phyloP scores from a whole-genome alignment of 2,329 filamentous ascomycete genomes.

The Zymoseptoria passerinii region DNA sequence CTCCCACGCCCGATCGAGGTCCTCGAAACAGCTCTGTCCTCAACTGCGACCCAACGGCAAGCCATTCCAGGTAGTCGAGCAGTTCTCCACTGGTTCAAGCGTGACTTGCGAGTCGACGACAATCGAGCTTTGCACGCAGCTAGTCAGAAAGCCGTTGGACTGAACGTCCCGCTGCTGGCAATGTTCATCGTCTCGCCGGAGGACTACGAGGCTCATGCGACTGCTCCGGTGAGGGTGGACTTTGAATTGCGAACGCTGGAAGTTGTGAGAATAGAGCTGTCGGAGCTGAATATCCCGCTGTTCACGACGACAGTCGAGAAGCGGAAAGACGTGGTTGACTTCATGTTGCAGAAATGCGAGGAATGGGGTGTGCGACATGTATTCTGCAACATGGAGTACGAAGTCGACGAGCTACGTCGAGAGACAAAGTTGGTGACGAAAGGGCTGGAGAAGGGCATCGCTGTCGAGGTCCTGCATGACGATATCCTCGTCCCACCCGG shows the following conservation, averaged over 20 bases:
- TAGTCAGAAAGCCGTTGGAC: conserved; percentile 55
- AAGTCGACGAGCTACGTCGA: conserved; percentile 77
- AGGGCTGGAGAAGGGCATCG: conserved; percentile 55
- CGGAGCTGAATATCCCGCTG: conserved; percentile 65
- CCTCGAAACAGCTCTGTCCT: conserved; percentile 52
- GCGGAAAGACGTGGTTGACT: conserved; percentile 52
- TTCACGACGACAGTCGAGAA: conserved; percentile 63
- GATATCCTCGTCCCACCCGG: conserved; percentile 76
- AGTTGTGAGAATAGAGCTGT: conserved; percentile 58
- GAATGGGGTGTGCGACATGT: conserved; percentile 68
- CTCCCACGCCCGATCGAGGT: conserved; percentile 66
- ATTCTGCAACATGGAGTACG: conserved; percentile 81
- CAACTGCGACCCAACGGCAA: conserved; percentile 50
- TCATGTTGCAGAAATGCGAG: conserved; percentile 57
- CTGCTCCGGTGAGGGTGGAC: conserved; percentile 64
- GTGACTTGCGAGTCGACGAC: conserved; percentile 64
- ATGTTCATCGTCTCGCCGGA: conserved; percentile 75
- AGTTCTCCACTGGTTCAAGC: conserved; percentile 87
- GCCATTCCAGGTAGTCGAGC: conserved; percentile 48
- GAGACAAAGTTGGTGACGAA: conserved; percentile 59
- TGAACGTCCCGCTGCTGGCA: conserved; percentile 63
- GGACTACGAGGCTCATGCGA: conserved; percentile 75
- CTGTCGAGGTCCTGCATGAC: conserved; percentile 67
- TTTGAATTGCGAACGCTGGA: conserved; percentile 67
- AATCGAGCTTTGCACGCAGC: conserved; percentile 65